Percentiles rank a stretch among this genome's conserved stretches.
phyloP scores from a whole-genome alignment of 2,329 filamentous ascomycete genomes.

The Diaporthe caulivora region DNA sequence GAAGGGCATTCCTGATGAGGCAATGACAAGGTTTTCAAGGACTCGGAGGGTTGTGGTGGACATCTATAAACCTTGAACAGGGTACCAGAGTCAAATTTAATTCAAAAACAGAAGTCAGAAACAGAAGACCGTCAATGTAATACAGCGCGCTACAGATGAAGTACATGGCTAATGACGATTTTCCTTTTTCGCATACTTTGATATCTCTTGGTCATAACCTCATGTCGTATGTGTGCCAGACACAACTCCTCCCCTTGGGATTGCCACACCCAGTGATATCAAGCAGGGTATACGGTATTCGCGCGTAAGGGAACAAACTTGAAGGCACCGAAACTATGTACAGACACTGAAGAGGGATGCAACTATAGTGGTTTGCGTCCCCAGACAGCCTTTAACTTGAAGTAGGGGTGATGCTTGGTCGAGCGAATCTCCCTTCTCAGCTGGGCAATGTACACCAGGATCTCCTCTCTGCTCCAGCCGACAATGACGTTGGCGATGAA shows the following conservation, averaged over 20 bases:
- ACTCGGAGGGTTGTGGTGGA: background rate
- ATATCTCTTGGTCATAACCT: slow-evolving; percentile 8
- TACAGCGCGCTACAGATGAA: background rate
- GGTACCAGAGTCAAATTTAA: background rate
- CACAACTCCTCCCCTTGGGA: background rate
- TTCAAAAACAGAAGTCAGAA: too few species aligned
- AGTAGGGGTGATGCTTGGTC: slow-evolving; percentile 47
- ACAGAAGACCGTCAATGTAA: background rate
- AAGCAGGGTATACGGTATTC: slow-evolving; percentile 1
- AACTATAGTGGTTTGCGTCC: slow-evolving; percentile 44
- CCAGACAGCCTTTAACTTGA: slow-evolving; percentile 48
- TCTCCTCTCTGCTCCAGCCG: slow-evolving; percentile 51
- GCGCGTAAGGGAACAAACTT: background rate
- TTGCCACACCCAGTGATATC: background rate
- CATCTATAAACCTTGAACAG: too few species aligned
- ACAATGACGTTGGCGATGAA: slow-evolving; percentile 52
- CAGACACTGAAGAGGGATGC: background rate
- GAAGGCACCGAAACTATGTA: background rate
- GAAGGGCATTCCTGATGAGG: background rate
- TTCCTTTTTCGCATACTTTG: background rate
- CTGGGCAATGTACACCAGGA: slow-evolving; percentile 50
- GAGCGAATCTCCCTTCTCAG: slow-evolving; percentile 50
- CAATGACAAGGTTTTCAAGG: background rate
- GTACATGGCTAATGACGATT: background rate
- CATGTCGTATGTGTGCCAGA: background rate